Conservation (phyloP, 2,329 filamentous ascomycete genomes). For the Botrytis aclada region DNA sequence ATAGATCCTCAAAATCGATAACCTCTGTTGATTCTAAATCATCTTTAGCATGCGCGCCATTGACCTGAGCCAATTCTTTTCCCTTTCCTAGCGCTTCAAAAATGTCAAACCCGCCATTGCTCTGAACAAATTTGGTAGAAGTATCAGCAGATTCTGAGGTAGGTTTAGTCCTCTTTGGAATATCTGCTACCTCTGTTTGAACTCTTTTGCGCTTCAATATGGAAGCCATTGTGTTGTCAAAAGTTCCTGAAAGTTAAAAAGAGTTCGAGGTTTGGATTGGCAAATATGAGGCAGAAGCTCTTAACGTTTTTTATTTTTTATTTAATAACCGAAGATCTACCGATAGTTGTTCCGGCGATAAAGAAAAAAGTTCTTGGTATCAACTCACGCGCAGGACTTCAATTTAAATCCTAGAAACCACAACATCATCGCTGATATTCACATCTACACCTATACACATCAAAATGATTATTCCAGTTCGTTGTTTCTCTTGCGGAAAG, state of each 20-base stretch:
- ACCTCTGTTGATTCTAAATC: constrained; percentile 9
- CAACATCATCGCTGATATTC: constrained; percentile 9
- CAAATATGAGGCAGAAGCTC: constrained; percentile 12
- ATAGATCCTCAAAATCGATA: constrained; percentile 24
- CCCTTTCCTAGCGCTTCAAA: constrained; percentile 29
- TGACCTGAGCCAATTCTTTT: constrained; percentile 26
- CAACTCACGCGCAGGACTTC: constrained; percentile 20
- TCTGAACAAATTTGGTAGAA: constrained; percentile 9
- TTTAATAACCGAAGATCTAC: constrained; percentile 8
- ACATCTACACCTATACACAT: constrained; percentile 13
- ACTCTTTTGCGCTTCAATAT: constrained; percentile 40
- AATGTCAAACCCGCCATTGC: constrained; percentile 32
- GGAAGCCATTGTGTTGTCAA: constrained; percentile 39
- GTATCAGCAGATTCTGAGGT: constrained; percentile 11
- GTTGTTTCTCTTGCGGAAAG: constrained; percentile 99
- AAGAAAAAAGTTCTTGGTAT: constrained; percentile 19
- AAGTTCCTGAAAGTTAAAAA: constrained; percentile 30
- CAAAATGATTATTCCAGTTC: constrained; percentile 97
- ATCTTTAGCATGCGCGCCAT: constrained; percentile 27
- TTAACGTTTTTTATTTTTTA: constrained; percentile 26
- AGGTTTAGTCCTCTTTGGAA: constrained; percentile 34
- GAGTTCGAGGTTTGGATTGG: constrained; percentile 20
- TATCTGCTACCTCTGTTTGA: constrained; percentile 32
- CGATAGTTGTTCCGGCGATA: constrained; percentile 13
- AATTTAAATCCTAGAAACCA: constrained; percentile 3